These are phyloP conservation scores for Leptographium galeiforme DNA, from an alignment of 2,329 filamentous ascomycete genomes.

Conservation along the genomic window DNA sequence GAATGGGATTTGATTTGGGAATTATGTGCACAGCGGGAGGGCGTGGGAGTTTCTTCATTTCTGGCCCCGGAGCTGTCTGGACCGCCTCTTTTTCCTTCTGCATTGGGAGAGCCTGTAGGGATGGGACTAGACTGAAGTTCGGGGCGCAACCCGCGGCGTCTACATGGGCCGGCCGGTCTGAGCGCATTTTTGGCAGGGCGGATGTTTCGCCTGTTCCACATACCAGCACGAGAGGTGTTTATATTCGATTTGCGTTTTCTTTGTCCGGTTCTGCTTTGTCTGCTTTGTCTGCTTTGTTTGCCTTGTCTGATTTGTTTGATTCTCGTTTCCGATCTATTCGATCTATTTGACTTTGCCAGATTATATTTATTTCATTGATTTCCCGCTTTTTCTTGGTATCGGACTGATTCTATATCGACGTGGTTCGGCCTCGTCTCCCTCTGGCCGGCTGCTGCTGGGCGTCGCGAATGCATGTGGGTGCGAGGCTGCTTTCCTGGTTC, in stretches of 20 bases:
- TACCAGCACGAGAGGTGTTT: background rate
- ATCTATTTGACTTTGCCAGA: background rate
- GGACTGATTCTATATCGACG: no score
- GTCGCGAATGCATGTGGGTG: no score
- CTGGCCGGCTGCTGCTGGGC: no score
- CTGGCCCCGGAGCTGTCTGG: background rate
- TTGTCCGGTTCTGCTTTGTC: background rate
- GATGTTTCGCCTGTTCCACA: background rate
- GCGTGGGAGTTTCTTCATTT: conserved; percentile 7
- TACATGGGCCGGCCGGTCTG: background rate
- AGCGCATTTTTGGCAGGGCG: background rate
- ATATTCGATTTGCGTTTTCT: background rate
- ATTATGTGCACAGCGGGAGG: background rate
- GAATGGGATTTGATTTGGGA: background rate
- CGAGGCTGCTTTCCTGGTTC: no score
- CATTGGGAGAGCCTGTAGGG: background rate
- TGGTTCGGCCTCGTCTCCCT: no score
- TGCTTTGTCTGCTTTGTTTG: background rate
- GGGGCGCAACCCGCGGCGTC: background rate
- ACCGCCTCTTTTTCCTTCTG: background rate
- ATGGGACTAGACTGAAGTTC: background rate
- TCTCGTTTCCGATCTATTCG: background rate
- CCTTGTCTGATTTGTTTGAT: background rate
- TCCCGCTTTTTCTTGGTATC: background rate
- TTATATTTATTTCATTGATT: no score